Conservation (phyloP, 1,284 basidiomycete species). For the Trichosporon sp. region DNA sequence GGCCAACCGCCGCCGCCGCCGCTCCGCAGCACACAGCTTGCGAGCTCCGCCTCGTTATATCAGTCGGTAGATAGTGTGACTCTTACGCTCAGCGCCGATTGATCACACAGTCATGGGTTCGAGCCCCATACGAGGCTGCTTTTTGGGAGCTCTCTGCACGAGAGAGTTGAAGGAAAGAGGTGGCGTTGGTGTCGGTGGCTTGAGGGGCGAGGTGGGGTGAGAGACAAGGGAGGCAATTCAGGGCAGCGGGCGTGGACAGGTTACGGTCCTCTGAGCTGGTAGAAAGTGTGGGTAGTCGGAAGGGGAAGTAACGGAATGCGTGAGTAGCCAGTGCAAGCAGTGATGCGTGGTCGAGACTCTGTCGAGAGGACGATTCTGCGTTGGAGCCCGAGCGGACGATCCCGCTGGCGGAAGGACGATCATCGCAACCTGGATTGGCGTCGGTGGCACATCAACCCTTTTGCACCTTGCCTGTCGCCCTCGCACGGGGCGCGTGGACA, state of each 20-base stretch:
- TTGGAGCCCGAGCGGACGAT: too few relatives aligned
- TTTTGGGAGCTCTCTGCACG: not conserved
- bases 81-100: not conserved
- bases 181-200: not conserved
- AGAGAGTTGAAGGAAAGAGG: not conserved
- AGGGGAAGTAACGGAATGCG: too few relatives aligned
- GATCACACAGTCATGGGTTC: conserved; percentile 1
- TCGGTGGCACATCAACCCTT: too few relatives aligned
- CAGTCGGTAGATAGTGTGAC: conserved; percentile 1
- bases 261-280: too few relatives aligned
- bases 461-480: too few relatives aligned
- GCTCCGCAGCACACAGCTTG: not conserved
- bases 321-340: too few relatives aligned
- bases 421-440: too few relatives aligned
- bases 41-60: not conserved
- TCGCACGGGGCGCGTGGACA: too few relatives aligned
- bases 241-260: not conserved
- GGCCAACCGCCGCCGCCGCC: not conserved
- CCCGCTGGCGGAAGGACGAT: too few relatives aligned
- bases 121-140: not conserved
- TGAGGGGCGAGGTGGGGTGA: not conserved
- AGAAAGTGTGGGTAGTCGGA: too few relatives aligned
- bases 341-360: too few relatives aligned
- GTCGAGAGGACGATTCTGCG: too few relatives aligned
- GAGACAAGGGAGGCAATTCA: not conserved